Evolutionary conservation across 108 stramenopile genomes (phyloP), one percentile per base, ranked within the genome.

Genomic region (Skeletonema menzelii): DNA sequence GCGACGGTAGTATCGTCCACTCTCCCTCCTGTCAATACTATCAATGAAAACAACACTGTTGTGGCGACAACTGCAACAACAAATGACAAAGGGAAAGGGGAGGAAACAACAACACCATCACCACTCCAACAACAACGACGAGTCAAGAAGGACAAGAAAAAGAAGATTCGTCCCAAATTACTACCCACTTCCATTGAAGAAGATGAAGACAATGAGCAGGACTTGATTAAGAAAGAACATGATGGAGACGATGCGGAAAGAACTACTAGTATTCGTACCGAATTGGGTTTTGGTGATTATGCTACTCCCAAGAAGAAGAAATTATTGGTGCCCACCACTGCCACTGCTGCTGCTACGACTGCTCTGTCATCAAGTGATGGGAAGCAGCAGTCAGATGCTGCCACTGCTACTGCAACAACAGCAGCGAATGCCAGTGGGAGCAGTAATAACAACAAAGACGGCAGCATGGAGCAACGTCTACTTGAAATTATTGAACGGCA

Each of bases 401-500:
- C 31, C 4, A 4, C 30, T 30, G 30, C 30, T 30, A 30, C 30
- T 32, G 7, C 31, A 32, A 32, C 46, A 6, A 6, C 46, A 19
- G 4, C 46, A 19, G 15, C 46, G 17, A 19, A 6, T 19, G 1
- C 46, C 19, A 19, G 17, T 47, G 46, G 17, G 17, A 3, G 17
- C 4, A 47, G 46, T 47, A 19, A 2, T 17, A 19, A 3, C 60
- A 44, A 46, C 47, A 19, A 32, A 32, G 31, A 32, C 31, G 31
- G 19, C 37, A 22, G 27, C 12, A 56, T 53, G 12, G 61, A 69
- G 46, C 56, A 6, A 17, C 67, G 61, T 8, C 63, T 77, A 20
- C 57, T 77, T 10, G 35, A 55, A 31, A 64, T 77, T 55, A 58
- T 77, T 27, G 69, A 65, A 31, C 44, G 49, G 20, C 76, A 70